phyloP scores from a whole-genome alignment of 352 stramenopile genomes.

The Aphanomyces invadans region DNA sequence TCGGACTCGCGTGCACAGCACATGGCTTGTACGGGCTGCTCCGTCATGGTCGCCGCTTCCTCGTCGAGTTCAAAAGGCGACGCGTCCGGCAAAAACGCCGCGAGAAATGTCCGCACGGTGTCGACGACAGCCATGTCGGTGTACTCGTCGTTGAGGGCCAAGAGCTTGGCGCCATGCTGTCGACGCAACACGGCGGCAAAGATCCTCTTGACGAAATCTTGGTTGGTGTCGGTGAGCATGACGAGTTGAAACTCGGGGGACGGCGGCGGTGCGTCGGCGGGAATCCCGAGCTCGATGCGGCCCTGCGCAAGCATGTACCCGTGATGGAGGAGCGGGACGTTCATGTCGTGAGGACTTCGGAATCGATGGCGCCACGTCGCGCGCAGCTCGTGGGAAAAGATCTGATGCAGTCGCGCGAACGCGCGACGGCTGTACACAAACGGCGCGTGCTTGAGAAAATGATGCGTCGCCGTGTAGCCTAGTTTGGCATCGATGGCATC shows the following conservation, averaged over 20 bases:
- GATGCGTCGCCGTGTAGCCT: slow-evolving; percentile 53
- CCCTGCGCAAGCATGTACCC: slow-evolving; percentile 84
- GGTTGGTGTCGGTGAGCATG: slow-evolving; percentile 77
- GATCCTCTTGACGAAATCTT: slow-evolving; percentile 53
- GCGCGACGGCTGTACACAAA: slow-evolving; percentile 81
- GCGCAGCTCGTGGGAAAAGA: slow-evolving; percentile 75
- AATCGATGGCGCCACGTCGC: slow-evolving; percentile 83
- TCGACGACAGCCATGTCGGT: slow-evolving; percentile 69
- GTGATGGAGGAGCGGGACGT: slow-evolving; percentile 79
- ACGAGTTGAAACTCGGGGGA: slow-evolving; percentile 77
- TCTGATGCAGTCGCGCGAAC: slow-evolving; percentile 81
- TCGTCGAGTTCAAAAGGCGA: slow-evolving; percentile 64
- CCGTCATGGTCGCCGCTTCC: slow-evolving; percentile 33
- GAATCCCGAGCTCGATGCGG: slow-evolving; percentile 67
- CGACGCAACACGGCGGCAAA: slow-evolving; percentile 63
- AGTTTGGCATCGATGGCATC: slow-evolving; percentile 81
- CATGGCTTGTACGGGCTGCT: slow-evolving; percentile 38
- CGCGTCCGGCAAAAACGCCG: slow-evolving; percentile 56
- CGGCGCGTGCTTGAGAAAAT: slow-evolving; percentile 86
- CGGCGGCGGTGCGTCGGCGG: slow-evolving; percentile 57
- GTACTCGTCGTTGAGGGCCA: slow-evolving; percentile 86
- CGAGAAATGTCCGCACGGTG: slow-evolving; percentile 57
- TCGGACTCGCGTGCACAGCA: slow-evolving; percentile 57
- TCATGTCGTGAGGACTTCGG: slow-evolving; percentile 78
- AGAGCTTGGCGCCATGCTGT: slow-evolving; percentile 58